A percentile compares a stretch with the other conserved stretches of the same genome.
These are phyloP conservation scores for Phanerodontia chrysosporium DNA, from an alignment of 768 basidiomycete species.

Conservation along the genomic window DNA sequence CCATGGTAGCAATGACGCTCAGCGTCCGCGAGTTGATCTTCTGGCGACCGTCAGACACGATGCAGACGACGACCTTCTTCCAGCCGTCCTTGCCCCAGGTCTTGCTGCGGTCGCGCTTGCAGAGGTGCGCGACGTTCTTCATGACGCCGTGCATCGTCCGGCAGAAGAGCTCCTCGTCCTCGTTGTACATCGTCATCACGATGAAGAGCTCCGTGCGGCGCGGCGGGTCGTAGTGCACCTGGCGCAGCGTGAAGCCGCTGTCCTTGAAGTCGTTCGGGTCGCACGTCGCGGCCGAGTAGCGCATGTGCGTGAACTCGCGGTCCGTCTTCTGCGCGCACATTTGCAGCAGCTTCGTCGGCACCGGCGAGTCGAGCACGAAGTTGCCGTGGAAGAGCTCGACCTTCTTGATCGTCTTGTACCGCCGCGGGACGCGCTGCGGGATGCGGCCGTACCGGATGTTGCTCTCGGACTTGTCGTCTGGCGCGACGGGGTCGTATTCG, in stretches of 20 bases:
- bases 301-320: slow-evolving; percentile 93
- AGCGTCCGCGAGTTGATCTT: slow-evolving; percentile 85
- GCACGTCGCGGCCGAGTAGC: slow-evolving; percentile 93
- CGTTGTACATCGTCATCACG: slow-evolving; percentile 98
- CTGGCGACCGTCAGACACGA: slow-evolving; percentile 80
- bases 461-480: slow-evolving; percentile 34
- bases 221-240: slow-evolving; percentile 88
- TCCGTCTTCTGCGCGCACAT: slow-evolving; percentile 75
- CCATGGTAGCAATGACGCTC: slow-evolving; percentile 89
- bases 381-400: slow-evolving; percentile 94
- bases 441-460: slow-evolving; percentile 88
- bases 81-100: slow-evolving; percentile 98
- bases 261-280: slow-evolving; percentile 91
- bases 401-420: slow-evolving; percentile 92
- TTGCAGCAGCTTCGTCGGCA: slow-evolving; percentile 87
- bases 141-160: slow-evolving; percentile 95
- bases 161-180: slow-evolving; percentile 86
- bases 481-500: slow-evolving; percentile 32
- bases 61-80: slow-evolving; percentile 96
- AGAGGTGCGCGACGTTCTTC: slow-evolving; percentile 88
- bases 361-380: slow-evolving; percentile 84
- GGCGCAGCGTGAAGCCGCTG: slow-evolving; percentile 81
- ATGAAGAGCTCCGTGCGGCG: slow-evolving; percentile 92
- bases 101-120: slow-evolving; percentile 80
- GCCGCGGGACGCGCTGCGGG: slow-evolving; percentile 82